phyloP scores from a whole-genome alignment of 148 eudicot species.

The Agrostemma githago region DNA sequence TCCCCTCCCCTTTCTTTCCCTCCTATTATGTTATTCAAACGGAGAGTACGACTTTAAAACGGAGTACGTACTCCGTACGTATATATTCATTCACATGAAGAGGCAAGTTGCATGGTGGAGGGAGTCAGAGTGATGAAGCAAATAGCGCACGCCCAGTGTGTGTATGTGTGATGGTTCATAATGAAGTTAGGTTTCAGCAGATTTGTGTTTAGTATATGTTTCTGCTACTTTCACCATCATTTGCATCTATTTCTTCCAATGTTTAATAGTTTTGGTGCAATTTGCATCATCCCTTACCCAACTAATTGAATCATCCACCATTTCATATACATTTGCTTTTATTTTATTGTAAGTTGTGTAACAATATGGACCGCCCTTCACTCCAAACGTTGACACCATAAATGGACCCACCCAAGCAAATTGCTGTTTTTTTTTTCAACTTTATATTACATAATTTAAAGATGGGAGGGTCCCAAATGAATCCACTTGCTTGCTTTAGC shows the following conservation, averaged over 20 bases:
- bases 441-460: conserved; percentile 9
- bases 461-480: conserved; percentile 4
- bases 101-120: neutral
- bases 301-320: neutral
- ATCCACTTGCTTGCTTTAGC: conserved; percentile 25
- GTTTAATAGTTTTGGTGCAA: conserved; percentile 2
- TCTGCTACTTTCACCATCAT: neutral
- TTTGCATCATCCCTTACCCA: conserved; percentile 19
- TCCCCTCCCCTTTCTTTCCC: too few species aligned
- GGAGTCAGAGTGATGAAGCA: neutral
- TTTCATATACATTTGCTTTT: conserved; percentile 1
- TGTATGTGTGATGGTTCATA: conserved; percentile 3
- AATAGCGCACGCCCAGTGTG: neutral
- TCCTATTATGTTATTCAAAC: too few species aligned
- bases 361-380: conserved; percentile 10
- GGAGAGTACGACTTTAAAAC: too few species aligned
- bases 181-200: neutral
- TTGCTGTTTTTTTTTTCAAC: neutral
- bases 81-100: neutral
- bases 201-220: neutral
- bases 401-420: conserved; percentile 9
- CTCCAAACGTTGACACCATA: neutral
- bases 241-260: neutral
- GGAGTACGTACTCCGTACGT: too few species aligned
- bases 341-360: conserved; percentile 4